A percentile compares a stretch with the other conserved stretches of the same genome.
Evolutionary conservation across 352 stramenopile genomes (phyloP).

Genomic region (Pythium brachiatum): DNA sequence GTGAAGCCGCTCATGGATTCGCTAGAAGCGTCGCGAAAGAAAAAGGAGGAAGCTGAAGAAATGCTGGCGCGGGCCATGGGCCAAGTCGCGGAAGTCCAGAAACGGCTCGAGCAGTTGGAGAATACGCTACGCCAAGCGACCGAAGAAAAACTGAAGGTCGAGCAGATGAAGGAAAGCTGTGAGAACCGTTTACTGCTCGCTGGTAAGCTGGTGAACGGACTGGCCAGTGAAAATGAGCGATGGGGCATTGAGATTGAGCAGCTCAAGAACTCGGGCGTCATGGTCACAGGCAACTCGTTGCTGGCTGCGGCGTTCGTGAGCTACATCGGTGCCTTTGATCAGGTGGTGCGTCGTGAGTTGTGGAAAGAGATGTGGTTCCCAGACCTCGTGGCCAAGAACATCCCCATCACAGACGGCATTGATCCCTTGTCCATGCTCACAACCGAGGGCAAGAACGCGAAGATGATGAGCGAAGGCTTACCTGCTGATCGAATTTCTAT

Average conservation of each 20-base stretch:
- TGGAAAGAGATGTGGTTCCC: slow-evolving; percentile 84
- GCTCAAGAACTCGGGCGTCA: slow-evolving; percentile 93
- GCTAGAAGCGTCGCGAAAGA: slow-evolving; percentile 93
- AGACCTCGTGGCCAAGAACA: slow-evolving; percentile 89
- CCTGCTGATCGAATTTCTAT: slow-evolving; percentile 97
- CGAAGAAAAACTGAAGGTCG: slow-evolving; percentile 95
- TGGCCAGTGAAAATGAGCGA: slow-evolving; percentile 95
- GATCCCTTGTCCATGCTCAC: slow-evolving; percentile 96
- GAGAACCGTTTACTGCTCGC: slow-evolving; percentile 92
- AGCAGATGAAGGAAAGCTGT: slow-evolving; percentile 93
- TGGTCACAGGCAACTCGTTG: slow-evolving; percentile 96
- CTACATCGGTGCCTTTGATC: slow-evolving; percentile 97
- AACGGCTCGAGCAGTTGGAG: slow-evolving; percentile 89
- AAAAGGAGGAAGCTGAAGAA: slow-evolving; percentile 91
- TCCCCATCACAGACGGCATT: slow-evolving; percentile 94
- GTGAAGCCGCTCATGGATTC: slow-evolving; percentile 98
- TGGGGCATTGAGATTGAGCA: slow-evolving; percentile 97
- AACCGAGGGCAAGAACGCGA: slow-evolving; percentile 95
- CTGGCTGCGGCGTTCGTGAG: slow-evolving; percentile 96
- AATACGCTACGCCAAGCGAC: slow-evolving; percentile 94
- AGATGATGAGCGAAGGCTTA: slow-evolving; percentile 97
- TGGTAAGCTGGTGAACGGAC: slow-evolving; percentile 94
- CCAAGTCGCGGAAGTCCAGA: slow-evolving; percentile 93
- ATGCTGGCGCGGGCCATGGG: slow-evolving; percentile 90
- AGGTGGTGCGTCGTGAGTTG: slow-evolving; percentile 84